A percentile compares a stretch with the other conserved stretches of the same genome.
Evolutionary conservation across 208 protist genomes (phyloP).

Genomic region (Wallacemonas sp.): DNA sequence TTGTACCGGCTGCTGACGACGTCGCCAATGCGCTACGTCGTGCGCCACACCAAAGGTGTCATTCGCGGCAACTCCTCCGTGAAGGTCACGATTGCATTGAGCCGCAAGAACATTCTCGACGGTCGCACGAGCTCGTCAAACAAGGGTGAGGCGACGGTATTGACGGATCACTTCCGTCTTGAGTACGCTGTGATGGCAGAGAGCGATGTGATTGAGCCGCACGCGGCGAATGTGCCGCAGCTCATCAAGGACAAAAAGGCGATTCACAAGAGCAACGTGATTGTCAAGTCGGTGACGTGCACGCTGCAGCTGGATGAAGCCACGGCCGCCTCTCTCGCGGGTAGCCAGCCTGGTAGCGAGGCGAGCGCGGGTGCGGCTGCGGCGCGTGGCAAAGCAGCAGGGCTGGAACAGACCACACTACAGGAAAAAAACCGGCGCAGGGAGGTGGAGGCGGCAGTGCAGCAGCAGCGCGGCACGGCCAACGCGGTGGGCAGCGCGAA

Average conservation of each 20-base stretch:
- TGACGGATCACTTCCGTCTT: conserved; percentile 76
- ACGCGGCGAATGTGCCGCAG: conserved; percentile 52
- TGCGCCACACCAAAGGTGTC: conserved; percentile 79
- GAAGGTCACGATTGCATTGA: conserved; percentile 63
- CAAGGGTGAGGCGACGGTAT: conserved; percentile 12
- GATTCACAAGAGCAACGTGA: conserved; percentile 33
- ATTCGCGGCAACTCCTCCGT: conserved; percentile 59
- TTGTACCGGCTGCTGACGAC: conserved; percentile 78
- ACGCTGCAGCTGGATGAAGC: conserved; percentile 11
- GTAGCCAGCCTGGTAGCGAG: conserved; percentile 3
- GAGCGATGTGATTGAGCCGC: conserved; percentile 63
- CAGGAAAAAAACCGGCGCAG: conserved; percentile 27
- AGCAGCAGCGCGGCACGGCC: conserved; percentile 4
- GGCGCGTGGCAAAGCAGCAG: conserved; percentile 7
- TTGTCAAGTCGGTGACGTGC: conserved; percentile 14
- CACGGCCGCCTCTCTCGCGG: conserved; percentile 2
- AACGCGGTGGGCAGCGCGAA: background rate
- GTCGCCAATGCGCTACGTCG: conserved; percentile 62
- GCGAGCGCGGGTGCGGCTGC: background rate
- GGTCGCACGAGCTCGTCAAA: conserved; percentile 1
- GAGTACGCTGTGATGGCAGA: conserved; percentile 61
- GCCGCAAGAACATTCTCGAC: conserved; percentile 31
- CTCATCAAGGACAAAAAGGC: conserved; percentile 73
- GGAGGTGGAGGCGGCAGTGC: conserved; percentile 14
- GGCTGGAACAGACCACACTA: conserved; percentile 11